Evolutionary conservation across 75 land plant species (phyloP).

Genomic region (Cryptomeria japonica): DNA sequence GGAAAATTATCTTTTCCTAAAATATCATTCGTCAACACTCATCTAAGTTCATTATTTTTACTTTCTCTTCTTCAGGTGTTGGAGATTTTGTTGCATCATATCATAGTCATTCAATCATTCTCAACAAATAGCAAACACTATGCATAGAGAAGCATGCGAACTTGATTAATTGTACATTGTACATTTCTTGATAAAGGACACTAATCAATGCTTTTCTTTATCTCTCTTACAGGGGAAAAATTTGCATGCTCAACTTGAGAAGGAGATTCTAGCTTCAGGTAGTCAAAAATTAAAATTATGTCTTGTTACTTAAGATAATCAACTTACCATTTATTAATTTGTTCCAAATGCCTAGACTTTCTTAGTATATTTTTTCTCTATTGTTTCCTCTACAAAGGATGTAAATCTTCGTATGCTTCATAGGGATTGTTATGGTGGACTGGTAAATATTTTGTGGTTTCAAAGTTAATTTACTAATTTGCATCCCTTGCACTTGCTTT

Average conservation of each 20-base stretch:
- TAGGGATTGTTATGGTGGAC: neutral
- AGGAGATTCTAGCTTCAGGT: slow-evolving; percentile 16
- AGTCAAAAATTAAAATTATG: neutral
- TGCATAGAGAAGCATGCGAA: neutral
- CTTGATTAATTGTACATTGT: neutral
- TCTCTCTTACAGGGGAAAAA: slow-evolving; percentile 12
- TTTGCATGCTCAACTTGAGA: slow-evolving; percentile 10
- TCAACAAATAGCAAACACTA: neutral
- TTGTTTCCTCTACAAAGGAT: neutral
- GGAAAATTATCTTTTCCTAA: neutral
- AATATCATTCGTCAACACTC: neutral
- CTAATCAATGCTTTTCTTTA: neutral
- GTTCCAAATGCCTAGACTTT: neutral
- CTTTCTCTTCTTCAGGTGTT: neutral
- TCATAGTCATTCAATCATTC: neutral
- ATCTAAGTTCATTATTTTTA: neutral
- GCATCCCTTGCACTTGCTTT: neutral
- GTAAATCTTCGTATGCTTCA: neutral
- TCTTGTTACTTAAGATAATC: neutral
- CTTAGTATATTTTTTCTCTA: neutral
- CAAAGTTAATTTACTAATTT: neutral
- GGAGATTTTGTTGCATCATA: neutral
- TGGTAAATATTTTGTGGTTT: neutral
- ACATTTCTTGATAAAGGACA: neutral
- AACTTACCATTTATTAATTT: neutral